These are phyloP conservation scores for Solanum lycopersicoides DNA, from an alignment of 257 asterid genomes.

Conservation along the genomic window DNA sequence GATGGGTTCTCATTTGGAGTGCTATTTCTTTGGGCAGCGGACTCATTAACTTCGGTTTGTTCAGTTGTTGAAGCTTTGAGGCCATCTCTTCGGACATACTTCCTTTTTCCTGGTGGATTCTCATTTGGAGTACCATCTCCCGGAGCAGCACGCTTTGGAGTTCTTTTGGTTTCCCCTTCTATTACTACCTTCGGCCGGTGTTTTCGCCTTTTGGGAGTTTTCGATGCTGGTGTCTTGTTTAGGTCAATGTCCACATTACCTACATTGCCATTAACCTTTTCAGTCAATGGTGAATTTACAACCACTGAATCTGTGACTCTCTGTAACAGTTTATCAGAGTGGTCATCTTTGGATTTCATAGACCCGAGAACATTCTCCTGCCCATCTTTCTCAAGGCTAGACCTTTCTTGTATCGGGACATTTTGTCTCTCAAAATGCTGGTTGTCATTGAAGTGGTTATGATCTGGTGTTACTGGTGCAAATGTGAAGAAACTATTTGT, in stretches of 20 bases:
- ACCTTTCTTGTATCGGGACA: slow-evolving; percentile 12
- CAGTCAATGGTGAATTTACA: slow-evolving; percentile 17
- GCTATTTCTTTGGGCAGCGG: slow-evolving; percentile 20
- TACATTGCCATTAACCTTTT: slow-evolving; percentile 17
- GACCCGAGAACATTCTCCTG: slow-evolving; percentile 14
- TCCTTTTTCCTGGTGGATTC: slow-evolving; percentile 43
- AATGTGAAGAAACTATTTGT: slow-evolving; percentile 20
- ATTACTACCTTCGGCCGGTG: slow-evolving; percentile 81
- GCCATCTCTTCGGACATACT: slow-evolving; percentile 41
- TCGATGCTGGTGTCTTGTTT: slow-evolving; percentile 61
- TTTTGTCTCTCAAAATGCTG: slow-evolving; percentile 23
- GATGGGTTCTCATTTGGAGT: slow-evolving; percentile 24
- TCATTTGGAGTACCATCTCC: slow-evolving; percentile 20
- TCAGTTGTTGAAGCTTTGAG: slow-evolving; percentile 21
- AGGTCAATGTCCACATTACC: slow-evolving; percentile 42
- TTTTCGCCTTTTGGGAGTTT: slow-evolving; percentile 65
- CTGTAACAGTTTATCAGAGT: slow-evolving; percentile 12
- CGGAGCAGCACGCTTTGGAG: slow-evolving; percentile 34
- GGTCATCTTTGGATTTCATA: slow-evolving; percentile 10
- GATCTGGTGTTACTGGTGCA: slow-evolving; percentile 56
- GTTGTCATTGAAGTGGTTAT: slow-evolving; percentile 23
- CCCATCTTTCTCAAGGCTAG: slow-evolving; percentile 20
- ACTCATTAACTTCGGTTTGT: slow-evolving; percentile 19
- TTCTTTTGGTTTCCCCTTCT: slow-evolving; percentile 64
- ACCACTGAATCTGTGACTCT: slow-evolving; percentile 13